phyloP scores from a whole-genome alignment of 495 filamentous ascomycete genomes.

The Trichoderma asperelloides region DNA sequence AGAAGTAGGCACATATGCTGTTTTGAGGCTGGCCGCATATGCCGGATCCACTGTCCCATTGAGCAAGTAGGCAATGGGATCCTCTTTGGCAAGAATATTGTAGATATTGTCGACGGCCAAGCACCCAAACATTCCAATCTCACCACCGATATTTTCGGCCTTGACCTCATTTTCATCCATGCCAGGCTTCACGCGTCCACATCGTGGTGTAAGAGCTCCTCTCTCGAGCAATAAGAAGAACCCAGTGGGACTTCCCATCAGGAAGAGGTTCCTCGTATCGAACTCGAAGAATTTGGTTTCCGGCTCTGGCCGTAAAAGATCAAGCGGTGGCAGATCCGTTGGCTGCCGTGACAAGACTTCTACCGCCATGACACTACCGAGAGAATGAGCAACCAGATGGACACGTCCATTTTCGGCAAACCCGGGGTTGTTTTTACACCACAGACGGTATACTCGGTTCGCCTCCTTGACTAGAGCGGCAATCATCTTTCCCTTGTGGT shows the following conservation, averaged over 20 bases:
- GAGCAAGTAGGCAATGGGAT: slow-evolving; percentile 79
- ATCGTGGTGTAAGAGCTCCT: slow-evolving; percentile 69
- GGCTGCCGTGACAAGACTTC: slow-evolving; percentile 88
- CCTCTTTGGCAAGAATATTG: slow-evolving; percentile 66
- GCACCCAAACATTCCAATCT: slow-evolving; percentile 75
- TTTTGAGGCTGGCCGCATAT: slow-evolving; percentile 68
- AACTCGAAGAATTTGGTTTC: slow-evolving; percentile 76
- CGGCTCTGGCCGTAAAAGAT: slow-evolving; percentile 35
- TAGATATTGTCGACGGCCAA: slow-evolving; percentile 92
- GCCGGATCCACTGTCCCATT: slow-evolving; percentile 80
- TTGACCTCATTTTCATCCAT: slow-evolving; percentile 51
- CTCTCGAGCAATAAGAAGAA: slow-evolving; percentile 90
- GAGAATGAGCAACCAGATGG: slow-evolving; percentile 85
- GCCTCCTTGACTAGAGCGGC: slow-evolving; percentile 82
- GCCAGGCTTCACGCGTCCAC: slow-evolving; percentile 64
- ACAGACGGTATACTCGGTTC: slow-evolving; percentile 85
- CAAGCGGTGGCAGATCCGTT: slow-evolving; percentile 45
- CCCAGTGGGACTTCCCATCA: slow-evolving; percentile 83
- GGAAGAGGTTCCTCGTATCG: slow-evolving; percentile 79
- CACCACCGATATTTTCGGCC: slow-evolving; percentile 59
- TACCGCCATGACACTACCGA: slow-evolving; percentile 87
- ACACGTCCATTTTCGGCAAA: slow-evolving; percentile 76
- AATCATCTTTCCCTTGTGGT: slow-evolving; percentile 92
- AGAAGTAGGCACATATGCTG: slow-evolving; percentile 67
- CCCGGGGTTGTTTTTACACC: slow-evolving; percentile 84